Evolutionary conservation across 2,329 filamentous ascomycete genomes (phyloP).

Genomic region (Fusarium phyllophilum): DNA sequence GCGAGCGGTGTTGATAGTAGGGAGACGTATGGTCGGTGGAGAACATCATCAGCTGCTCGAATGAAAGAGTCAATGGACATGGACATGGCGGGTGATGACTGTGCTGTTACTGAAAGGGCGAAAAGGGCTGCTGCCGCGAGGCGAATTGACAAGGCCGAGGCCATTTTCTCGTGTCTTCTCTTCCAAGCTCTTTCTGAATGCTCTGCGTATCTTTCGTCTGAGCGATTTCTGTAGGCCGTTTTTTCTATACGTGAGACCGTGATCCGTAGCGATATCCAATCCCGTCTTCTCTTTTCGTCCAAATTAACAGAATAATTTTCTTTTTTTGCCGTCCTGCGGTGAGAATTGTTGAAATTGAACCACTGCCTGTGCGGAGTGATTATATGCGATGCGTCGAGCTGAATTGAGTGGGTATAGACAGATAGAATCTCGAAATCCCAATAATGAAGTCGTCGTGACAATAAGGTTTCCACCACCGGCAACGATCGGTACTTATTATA

Average conservation of each 20-base stretch:
- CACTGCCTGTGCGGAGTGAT: constrained; percentile 1
- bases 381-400: not conserved
- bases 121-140: constrained; percentile 33
- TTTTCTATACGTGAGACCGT: constrained; percentile 8
- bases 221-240: constrained; percentile 1
- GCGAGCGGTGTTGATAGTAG: constrained; percentile 30
- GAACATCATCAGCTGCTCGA: constrained; percentile 46
- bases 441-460: constrained; percentile 1
- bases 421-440: constrained; percentile 23
- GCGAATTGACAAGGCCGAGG: constrained; percentile 31
- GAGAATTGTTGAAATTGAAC: constrained; percentile 19
- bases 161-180: constrained; percentile 25
- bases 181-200: constrained; percentile 7
- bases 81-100: constrained; percentile 6
- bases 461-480: constrained; percentile 9
- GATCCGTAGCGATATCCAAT: constrained; percentile 2
- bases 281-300: not conserved
- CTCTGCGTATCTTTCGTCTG: constrained; percentile 6
- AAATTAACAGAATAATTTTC: not conserved
- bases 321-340: constrained; percentile 35
- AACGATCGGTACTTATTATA: constrained; percentile 17
- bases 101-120: constrained; percentile 34
- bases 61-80: constrained; percentile 28
- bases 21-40: constrained; percentile 44
- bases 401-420: constrained; percentile 11